Conservation (phyloP, 1,284 basidiomycete species). For the Heterobasidion occidentale region DNA sequence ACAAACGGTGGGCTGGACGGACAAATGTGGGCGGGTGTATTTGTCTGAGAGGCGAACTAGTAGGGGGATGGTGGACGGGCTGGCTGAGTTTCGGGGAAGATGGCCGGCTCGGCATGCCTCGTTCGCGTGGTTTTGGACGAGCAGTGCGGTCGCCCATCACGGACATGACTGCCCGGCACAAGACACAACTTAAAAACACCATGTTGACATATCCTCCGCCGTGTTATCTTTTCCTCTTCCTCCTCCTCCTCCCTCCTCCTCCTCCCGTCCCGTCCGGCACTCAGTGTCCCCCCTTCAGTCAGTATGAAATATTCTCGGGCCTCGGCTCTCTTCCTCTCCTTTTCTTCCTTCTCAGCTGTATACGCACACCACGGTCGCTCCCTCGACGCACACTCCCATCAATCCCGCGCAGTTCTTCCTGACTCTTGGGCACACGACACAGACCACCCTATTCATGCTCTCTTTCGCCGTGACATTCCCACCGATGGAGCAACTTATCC, state of each 20-base stretch:
- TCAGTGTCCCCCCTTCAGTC: neutral
- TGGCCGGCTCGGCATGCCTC: neutral
- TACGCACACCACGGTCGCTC: neutral
- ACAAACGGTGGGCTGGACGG: no score
- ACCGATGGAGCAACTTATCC: constrained; percentile 6
- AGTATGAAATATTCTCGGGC: neutral
- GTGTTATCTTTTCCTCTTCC: neutral
- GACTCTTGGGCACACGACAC: constrained; percentile 19
- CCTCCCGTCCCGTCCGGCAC: neutral
- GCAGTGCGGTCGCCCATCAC: neutral
- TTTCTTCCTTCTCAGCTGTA: neutral
- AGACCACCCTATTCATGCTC: constrained; percentile 37
- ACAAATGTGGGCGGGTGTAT: no score
- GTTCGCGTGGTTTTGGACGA: neutral
- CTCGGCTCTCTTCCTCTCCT: neutral
- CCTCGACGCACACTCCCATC: neutral
- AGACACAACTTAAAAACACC: neutral
- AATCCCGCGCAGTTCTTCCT: neutral
- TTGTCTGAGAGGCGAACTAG: no score
- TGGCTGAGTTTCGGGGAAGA: no score
- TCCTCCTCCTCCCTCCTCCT: no score
- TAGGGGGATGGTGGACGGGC: no score
- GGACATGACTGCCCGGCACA: neutral
- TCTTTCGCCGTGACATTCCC: constrained; percentile 41
- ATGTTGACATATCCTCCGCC: neutral